Percentiles rank a stretch among this genome's conserved stretches.
Evolutionary conservation across 345 rosid species (phyloP).

Genomic region (Lagerstroemia speciosa): DNA sequence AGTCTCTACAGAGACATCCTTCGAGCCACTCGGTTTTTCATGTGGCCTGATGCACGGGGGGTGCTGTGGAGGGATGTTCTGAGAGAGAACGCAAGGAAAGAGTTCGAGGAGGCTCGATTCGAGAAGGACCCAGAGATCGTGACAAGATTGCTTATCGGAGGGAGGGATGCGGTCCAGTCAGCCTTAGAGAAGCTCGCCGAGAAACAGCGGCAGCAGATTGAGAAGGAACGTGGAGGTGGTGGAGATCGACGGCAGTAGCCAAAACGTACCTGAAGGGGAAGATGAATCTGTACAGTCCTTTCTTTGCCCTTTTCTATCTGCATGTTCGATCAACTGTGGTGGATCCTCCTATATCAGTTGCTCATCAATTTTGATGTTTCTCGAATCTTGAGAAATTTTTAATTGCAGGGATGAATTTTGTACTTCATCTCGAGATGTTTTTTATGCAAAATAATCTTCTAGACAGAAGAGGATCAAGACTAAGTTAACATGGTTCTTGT

Average conservation of each 20-base stretch:
- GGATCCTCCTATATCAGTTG: background rate
- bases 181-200: conserved; percentile 69
- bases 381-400: background rate
- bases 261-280: background rate
- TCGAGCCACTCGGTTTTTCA: conserved; percentile 76
- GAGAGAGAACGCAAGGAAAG: conserved; percentile 75
- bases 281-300: background rate
- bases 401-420: background rate
- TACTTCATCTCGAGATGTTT: background rate
- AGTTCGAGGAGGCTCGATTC: conserved; percentile 74
- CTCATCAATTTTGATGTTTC: background rate
- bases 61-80: conserved; percentile 62
- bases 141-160: conserved; percentile 65
- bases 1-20: conserved; percentile 73
- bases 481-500: no score
- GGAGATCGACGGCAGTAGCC: conserved; percentile 1
- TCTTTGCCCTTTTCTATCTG: background rate
- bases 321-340: background rate
- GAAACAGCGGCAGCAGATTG: conserved; percentile 61
- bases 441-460: no score
- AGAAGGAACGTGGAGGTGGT: conserved; percentile 31
- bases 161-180: conserved; percentile 64
- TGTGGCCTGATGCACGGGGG: conserved; percentile 71
- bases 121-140: conserved; percentile 79
- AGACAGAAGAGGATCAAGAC: no score